Percentiles rank a stretch among this genome's conserved stretches.
phyloP scores from a whole-genome alignment of 2,329 filamentous ascomycete species.

The Colletotrichum sp. region DNA sequence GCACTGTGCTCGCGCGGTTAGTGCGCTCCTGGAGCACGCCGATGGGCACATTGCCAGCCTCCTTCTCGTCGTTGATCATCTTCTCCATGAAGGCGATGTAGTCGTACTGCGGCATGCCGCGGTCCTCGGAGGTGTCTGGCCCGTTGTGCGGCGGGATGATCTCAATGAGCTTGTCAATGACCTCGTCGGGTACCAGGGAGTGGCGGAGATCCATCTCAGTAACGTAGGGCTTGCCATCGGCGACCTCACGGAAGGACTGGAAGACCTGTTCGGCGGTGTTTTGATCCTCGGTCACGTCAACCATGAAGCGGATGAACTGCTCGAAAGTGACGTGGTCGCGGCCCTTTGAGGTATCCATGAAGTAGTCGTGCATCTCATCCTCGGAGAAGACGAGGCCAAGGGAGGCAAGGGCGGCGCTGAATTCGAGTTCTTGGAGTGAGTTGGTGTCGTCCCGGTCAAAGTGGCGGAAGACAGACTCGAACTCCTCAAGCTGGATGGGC shows the following conservation, averaged over 20 bases:
- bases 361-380: slow-evolving; percentile 97
- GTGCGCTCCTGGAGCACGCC: slow-evolving; percentile 38
- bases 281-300: slow-evolving; percentile 97
- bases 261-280: slow-evolving; percentile 99
- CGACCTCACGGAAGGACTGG: slow-evolving; percentile 96
- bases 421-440: slow-evolving; percentile 89
- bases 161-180: slow-evolving; percentile 89
- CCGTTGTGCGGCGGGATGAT: slow-evolving; percentile 87
- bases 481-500: slow-evolving; percentile 97
- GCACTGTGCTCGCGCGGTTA: slow-evolving; percentile 34
- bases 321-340: slow-evolving; percentile 89
- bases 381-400: slow-evolving; percentile 96
- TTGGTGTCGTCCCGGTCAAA: slow-evolving; percentile 96
- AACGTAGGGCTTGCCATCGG: slow-evolving; percentile 98
- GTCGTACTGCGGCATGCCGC: slow-evolving; percentile 87
- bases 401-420: slow-evolving; percentile 93
- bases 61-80: slow-evolving; percentile 60
- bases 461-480: slow-evolving; percentile 97
- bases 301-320: slow-evolving; percentile 99
- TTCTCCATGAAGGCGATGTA: slow-evolving; percentile 98
- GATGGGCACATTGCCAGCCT: slow-evolving; percentile 29
- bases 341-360: slow-evolving; percentile 82
- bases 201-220: slow-evolving; percentile 97
- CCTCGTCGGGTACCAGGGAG: slow-evolving; percentile 92
- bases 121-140: slow-evolving; percentile 84